Conservation (phyloP, 352 stramenopile species). For the Phytophthora nicotianae region DNA sequence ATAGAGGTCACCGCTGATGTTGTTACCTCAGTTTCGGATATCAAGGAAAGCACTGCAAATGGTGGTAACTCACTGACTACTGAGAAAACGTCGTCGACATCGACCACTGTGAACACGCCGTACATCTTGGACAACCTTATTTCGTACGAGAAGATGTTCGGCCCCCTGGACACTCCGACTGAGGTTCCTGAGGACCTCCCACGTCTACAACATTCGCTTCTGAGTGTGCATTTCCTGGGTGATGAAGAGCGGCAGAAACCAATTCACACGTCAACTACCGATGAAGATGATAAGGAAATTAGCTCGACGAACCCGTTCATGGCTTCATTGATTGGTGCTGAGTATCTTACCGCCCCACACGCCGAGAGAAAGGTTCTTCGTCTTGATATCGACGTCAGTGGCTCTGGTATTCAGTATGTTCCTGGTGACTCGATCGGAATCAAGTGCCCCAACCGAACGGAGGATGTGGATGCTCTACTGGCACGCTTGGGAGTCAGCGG, state of each 20-base stretch:
- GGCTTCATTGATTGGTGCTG: slow-evolving; percentile 44
- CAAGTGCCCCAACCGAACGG: slow-evolving; percentile 77
- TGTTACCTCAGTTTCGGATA: slow-evolving; percentile 31
- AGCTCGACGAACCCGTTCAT: slow-evolving; percentile 58
- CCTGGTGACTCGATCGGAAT: slow-evolving; percentile 89
- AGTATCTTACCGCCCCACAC: slow-evolving; percentile 54
- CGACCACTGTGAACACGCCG: slow-evolving; percentile 1
- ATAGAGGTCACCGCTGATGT: neutral
- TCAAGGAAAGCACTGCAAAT: slow-evolving; percentile 13
- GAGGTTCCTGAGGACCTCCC: slow-evolving; percentile 55
- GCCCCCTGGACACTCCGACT: slow-evolving; percentile 35
- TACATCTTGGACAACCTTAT: slow-evolving; percentile 53
- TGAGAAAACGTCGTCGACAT: neutral
- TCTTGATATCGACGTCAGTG: slow-evolving; percentile 51
- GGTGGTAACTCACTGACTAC: neutral
- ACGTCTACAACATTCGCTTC: slow-evolving; percentile 58
- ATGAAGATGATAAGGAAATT: slow-evolving; percentile 34
- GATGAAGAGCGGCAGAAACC: slow-evolving; percentile 19
- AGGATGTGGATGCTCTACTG: slow-evolving; percentile 75
- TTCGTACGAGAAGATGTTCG: slow-evolving; percentile 71
- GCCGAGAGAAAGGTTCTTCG: slow-evolving; percentile 65
- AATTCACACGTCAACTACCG: neutral
- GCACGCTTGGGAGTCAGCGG: slow-evolving; percentile 51
- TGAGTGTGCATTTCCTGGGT: slow-evolving; percentile 49
- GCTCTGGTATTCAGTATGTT: slow-evolving; percentile 63